Base-by-base conservation (phyloP, 768 basidiomycete genomes). In the Amanita pallidorosea region DNA sequence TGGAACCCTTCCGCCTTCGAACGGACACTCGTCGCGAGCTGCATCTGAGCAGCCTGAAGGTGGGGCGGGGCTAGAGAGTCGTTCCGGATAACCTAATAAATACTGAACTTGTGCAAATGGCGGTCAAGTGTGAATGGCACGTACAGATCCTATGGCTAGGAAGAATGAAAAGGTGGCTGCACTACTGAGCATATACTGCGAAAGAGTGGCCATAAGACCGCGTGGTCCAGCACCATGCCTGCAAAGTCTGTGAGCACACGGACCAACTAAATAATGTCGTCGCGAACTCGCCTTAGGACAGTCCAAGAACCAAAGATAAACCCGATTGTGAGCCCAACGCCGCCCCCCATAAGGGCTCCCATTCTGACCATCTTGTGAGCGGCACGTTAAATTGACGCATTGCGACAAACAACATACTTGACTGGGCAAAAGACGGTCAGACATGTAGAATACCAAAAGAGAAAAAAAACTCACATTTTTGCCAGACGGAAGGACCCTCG, bases 91-190 rank as follows among this genome's bases (percentile, higher is more conserved):
- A 95, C 92, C 92, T 94, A 41, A 2, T 34, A 50, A 40, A 27
- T 52, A 53, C 7, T 43, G 45, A 23, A 40, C 45, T 42, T 8
- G 18, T 48, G 55, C 48, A 54, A 51, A 47, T 20, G 34, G 48
- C 23, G 25, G 7, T 15, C 17, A 42, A 20, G 36, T n/a, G 20
- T 22, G 45, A 25, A 12, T 27, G 13, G 29, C 25, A 53, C 81
- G 60, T 61, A 94, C 92, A 27, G 92, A 92, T 61, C 91, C 88
- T 61, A 96, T 89, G 36, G 91, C 80, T 54, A 98, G 83, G 83
- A 98, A 98, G 72, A 97, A 97, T 2, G 85, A 85, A 66, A 99
- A 98, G 0, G 95, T 96, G 7, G 94, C 94, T 5, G 90, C 95
- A 59, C 95, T 98, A 60, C 89, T 90, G 25, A 97, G 79, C 96